These are phyloP conservation scores for Hansenula sp. DNA, from an alignment of 1,139 yeast species.

Conservation along the genomic window DNA sequence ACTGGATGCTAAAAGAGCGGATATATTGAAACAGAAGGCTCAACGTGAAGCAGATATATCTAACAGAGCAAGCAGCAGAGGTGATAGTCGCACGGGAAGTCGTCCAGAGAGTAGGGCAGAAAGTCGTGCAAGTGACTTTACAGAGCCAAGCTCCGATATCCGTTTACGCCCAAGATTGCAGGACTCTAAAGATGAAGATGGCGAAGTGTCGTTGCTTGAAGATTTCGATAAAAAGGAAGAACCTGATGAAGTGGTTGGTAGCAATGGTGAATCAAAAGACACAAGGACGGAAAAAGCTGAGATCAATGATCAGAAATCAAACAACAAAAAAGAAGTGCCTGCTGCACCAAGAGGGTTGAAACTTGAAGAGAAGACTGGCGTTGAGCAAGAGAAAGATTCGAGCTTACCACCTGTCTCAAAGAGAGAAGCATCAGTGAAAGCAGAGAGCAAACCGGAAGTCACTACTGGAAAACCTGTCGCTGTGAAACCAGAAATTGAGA, in stretches of 20 bases:
- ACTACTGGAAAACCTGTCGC: no score
- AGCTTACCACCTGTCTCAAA: no score
- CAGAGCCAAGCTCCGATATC: not conserved
- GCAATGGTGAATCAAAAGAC: not conserved
- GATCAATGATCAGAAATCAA: not conserved
- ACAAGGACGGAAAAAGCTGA: not conserved
- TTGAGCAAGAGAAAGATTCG: conserved; percentile 9
- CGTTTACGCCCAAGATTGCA: not conserved
- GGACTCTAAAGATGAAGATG: conserved; percentile 1
- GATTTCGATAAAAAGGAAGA: not conserved
- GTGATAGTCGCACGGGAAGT: not conserved
- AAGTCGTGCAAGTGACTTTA: not conserved
- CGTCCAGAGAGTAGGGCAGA: not conserved
- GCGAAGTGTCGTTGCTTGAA: not conserved
- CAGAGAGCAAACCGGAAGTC: no score
- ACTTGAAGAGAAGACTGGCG: conserved; percentile 6
- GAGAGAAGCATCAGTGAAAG: no score
- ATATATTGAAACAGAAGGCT: conserved; percentile 3
- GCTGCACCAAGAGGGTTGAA: not conserved
- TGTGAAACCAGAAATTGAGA: no score
- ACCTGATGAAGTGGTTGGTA: not conserved
- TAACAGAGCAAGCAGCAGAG: not conserved
- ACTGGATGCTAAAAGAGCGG: conserved; percentile 18
- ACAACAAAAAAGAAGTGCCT: not conserved
- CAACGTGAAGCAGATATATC: conserved; percentile 3